These are phyloP conservation scores for Solanum rostratum DNA, from an alignment of 257 asterid species.

Conservation along the genomic window DNA sequence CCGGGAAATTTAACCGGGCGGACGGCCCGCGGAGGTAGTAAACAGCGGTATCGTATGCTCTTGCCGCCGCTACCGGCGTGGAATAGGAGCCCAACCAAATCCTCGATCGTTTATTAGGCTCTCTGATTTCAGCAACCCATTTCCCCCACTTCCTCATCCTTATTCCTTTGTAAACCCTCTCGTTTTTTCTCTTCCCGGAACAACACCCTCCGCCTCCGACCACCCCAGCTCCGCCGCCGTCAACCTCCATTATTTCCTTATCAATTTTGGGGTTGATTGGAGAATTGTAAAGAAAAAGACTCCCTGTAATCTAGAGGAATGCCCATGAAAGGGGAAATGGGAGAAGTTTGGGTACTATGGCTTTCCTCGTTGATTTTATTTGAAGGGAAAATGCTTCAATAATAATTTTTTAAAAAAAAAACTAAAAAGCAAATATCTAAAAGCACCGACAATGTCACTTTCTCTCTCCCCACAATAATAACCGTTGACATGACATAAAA, in stretches of 20 bases:
- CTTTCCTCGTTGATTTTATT: constrained; percentile 16
- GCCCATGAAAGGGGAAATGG: background rate
- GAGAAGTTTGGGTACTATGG: background rate
- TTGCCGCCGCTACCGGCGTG: constrained; percentile 78
- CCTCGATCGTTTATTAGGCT: constrained; percentile 82
- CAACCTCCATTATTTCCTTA: background rate
- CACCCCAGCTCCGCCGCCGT: background rate
- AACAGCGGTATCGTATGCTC: constrained; percentile 91
- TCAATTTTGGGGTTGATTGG: background rate
- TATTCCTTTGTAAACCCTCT: constrained; percentile 64
- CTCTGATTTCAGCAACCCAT: constrained; percentile 96
- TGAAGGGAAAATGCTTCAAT: background rate
- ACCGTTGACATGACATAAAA: background rate
- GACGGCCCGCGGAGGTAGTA: constrained; percentile 71
- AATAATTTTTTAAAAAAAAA: background rate
- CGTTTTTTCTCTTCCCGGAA: constrained; percentile 28
- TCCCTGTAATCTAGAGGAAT: background rate
- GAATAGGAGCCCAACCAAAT: constrained; percentile 89
- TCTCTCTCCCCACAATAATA: constrained; percentile 11
- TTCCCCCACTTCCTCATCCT: constrained; percentile 99
- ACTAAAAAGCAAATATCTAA: constrained; percentile 2
- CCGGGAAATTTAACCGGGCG: constrained; percentile 79
- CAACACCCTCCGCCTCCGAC: constrained; percentile 19
- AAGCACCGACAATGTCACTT: constrained; percentile 49
- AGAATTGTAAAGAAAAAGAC: background rate